These are phyloP conservation scores for Scheffersomyces stambukii DNA, from an alignment of 1,139 yeast genomes.

Conservation along the genomic window DNA sequence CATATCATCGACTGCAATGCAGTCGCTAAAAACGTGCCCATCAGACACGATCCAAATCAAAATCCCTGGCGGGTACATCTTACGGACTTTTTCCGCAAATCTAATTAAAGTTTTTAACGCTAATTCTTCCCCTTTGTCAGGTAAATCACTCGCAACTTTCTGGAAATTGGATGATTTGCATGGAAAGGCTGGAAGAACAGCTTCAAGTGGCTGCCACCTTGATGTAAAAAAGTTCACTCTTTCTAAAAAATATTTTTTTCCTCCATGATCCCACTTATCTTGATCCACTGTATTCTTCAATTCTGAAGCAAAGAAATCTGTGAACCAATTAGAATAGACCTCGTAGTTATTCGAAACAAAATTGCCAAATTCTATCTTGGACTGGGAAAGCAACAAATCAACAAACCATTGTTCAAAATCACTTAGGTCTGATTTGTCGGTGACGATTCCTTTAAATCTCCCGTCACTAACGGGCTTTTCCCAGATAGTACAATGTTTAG, in stretches of 20 bases:
- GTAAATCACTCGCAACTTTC: conserved; percentile 48
- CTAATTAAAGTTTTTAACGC: conserved; percentile 30
- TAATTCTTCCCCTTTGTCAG: conserved; percentile 46
- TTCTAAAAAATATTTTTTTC: conserved; percentile 36
- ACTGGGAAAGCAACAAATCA: conserved; percentile 18
- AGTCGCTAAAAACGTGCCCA: conserved; percentile 64
- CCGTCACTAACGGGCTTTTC: conserved; percentile 10
- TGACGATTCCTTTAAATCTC: conserved; percentile 22
- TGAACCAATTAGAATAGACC: conserved; percentile 17
- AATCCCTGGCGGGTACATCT: conserved; percentile 52
- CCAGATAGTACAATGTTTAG: conserved; percentile 16
- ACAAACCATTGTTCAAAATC: conserved; percentile 34
- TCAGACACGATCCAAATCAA: conserved; percentile 57
- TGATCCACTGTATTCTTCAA: conserved; percentile 44
- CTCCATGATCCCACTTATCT: conserved; percentile 49
- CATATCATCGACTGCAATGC: conserved; percentile 51
- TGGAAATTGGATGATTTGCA: conserved; percentile 55
- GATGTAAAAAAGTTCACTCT: conserved; percentile 46
- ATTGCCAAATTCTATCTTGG: conserved; percentile 10
- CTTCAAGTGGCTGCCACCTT: conserved; percentile 44
- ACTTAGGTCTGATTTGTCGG: conserved; percentile 17
- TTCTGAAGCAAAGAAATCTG: conserved; percentile 32
- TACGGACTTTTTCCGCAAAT: conserved; percentile 28
- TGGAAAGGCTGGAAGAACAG: conserved; percentile 62
- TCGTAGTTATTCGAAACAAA: conserved; percentile 1